phyloP scores from a whole-genome alignment of 2,329 filamentous ascomycete species.

The Dothistroma pini region DNA sequence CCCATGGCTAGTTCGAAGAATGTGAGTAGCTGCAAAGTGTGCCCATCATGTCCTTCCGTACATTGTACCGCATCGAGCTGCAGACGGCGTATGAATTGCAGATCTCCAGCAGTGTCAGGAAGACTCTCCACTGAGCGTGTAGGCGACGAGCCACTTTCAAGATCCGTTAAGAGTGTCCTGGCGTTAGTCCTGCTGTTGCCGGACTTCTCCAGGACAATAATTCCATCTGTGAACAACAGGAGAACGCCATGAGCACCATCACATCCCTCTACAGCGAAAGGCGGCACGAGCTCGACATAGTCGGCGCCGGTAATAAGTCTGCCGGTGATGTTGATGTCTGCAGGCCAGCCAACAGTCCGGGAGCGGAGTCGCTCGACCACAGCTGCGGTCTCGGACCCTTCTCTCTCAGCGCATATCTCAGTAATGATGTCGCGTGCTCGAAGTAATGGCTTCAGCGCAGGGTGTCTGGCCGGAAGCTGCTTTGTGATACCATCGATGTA shows the following conservation, averaged over 20 bases:
- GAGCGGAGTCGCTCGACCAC: conserved; percentile 62
- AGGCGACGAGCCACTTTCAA: conserved; percentile 65
- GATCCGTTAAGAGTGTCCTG: conserved; percentile 74
- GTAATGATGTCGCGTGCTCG: conserved; percentile 91
- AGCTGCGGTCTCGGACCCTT: conserved; percentile 66
- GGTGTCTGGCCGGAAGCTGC: conserved; percentile 79
- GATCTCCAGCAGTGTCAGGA: conserved; percentile 57
- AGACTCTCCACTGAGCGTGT: conserved; percentile 51
- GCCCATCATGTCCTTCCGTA: conserved; percentile 28
- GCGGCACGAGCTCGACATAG: conserved; percentile 70
- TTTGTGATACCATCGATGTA: conserved; percentile 94
- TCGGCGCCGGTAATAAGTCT: conserved; percentile 79
- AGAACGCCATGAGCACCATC: conserved; percentile 57
- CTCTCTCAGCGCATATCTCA: conserved; percentile 92
- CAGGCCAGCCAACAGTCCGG: conserved; percentile 30
- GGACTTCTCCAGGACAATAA: conserved; percentile 71
- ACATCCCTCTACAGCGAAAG: conserved; percentile 52
- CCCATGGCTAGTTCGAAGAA: conserved; percentile 26
- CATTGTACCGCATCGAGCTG: conserved; percentile 28
- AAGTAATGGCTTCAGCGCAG: conserved; percentile 75
- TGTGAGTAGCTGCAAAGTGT: conserved; percentile 28
- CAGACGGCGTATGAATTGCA: conserved; percentile 56
- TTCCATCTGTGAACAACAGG: conserved; percentile 76
- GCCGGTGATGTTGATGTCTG: conserved; percentile 59
- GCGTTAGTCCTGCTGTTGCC: conserved; percentile 51